Evolutionary conservation across 2,329 filamentous ascomycete genomes (phyloP).

Genomic region (Diaporthe australafricana): DNA sequence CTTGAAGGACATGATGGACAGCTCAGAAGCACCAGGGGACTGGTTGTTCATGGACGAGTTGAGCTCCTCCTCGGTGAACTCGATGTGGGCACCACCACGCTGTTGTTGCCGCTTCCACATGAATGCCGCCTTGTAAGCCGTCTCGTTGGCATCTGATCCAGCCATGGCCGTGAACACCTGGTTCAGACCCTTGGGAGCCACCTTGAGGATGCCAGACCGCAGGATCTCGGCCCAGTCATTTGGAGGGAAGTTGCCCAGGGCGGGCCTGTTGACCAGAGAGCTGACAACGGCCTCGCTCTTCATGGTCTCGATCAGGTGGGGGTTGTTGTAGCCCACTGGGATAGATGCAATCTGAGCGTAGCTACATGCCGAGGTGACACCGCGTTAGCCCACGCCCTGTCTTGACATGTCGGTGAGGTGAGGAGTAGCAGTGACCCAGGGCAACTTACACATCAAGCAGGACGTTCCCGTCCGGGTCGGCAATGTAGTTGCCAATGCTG

Average conservation of each 20-base stretch:
- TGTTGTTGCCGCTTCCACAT: conserved; percentile 89
- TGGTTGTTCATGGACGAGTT: conserved; percentile 83
- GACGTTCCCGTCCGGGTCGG: conserved; percentile 77
- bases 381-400: conserved; percentile 20
- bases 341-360: conserved; percentile 96
- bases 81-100: conserved; percentile 80
- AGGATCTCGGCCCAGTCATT: conserved; percentile 86
- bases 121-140: conserved; percentile 94
- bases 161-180: conserved; percentile 93
- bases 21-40: conserved; percentile 74
- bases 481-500: conserved; percentile 84
- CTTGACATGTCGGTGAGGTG: background rate
- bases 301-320: conserved; percentile 76
- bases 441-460: conserved; percentile 76
- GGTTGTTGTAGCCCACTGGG: conserved; percentile 93
- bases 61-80: conserved; percentile 84
- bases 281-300: conserved; percentile 82
- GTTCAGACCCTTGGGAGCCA: conserved; percentile 84
- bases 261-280: conserved; percentile 87
- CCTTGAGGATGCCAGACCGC: conserved; percentile 82
- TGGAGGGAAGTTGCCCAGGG: conserved; percentile 90
- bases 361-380: conserved; percentile 50
- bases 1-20: conserved; percentile 91
- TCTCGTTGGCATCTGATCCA: conserved; percentile 93
- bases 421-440: background rate